Base-by-base conservation (phyloP, 768 basidiomycete genomes). In the Sporobolomyces roseus region DNA sequence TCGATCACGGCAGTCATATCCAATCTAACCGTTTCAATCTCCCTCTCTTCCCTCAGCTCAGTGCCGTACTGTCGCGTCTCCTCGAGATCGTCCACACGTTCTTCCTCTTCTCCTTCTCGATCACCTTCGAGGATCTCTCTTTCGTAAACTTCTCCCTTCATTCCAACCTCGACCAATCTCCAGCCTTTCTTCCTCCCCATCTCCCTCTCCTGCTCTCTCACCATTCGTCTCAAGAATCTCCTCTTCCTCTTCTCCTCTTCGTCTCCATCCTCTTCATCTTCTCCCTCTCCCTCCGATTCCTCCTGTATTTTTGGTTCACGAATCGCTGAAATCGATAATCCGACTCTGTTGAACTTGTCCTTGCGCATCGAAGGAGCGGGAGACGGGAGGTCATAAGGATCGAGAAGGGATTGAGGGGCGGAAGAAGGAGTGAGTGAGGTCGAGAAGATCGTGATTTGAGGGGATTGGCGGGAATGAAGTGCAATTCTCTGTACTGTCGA, bases 341-440 rank as follows among this genome's bases (percentile, higher is more conserved):
- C 55, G 29, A 36, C n/a, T 21, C 36, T 41, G 1, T 27, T 23
- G 29, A 59, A 60, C 43, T 49, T 19, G 32, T 6, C 25, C 19
- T 6, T 9, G 33, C 53, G 23, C 0, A 3, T 16, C 55, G 45
- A 9, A 19, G 16, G 19, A 43, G 43, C 0, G 7, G 63, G 63
- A 48, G 43, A 25, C 0, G 51, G 38, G 5, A 68, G 35, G 13
- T 36, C 25, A 52, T 69, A 69, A 8, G 71, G 67, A 9, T 63
- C 71, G 29, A 73, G 48, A 6, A 62, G 41, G 1, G 41, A 45
- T n/a, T n/a, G n/a, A 6, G 71, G 67, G 12, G 67, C 61, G 0
- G 2, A 0, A 1, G 33, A 13, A 12, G 61, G 45, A 17, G 25
- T 16, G 3, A 41, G 1, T 0, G 17, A n/a, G 2, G 49, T 41